These are phyloP conservation scores for Apophysomyces sp. DNA, from an alignment of 371 early-diverging fungal genomes.

Conservation along the genomic window DNA sequence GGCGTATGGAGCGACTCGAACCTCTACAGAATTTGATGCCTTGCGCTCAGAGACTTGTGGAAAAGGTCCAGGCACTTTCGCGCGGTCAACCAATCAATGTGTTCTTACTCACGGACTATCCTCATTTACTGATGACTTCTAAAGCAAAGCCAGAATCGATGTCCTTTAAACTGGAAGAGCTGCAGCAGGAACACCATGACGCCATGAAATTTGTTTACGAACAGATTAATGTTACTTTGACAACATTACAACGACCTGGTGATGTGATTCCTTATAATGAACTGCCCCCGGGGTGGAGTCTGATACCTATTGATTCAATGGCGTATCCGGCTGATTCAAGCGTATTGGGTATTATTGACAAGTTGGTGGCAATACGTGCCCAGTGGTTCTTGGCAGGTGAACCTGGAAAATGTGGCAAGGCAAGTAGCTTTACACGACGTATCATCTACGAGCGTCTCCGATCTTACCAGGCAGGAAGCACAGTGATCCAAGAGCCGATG, in stretches of 20 bases:
- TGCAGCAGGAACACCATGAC: constrained; percentile 36
- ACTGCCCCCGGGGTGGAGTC: constrained; percentile 63
- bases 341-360: constrained; percentile 46
- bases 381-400: constrained; percentile 49
- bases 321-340: constrained; percentile 28
- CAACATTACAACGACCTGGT: constrained; percentile 15
- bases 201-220: constrained; percentile 38
- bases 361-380: constrained; percentile 46
- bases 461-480: constrained; percentile 4
- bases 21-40: constrained; percentile 36
- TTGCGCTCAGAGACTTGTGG: constrained; percentile 36
- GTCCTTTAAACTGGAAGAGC: constrained; percentile 30
- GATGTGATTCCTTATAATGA: constrained; percentile 72
- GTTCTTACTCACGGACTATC: constrained; percentile 49
- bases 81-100: constrained; percentile 16
- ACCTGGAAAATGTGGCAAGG: constrained; percentile 38
- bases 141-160: constrained; percentile 39
- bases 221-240: constrained; percentile 29
- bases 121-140: constrained; percentile 35
- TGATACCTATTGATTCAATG: constrained; percentile 24
- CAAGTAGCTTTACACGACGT: constrained; percentile 41
- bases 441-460: constrained; percentile 19
- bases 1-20: constrained; percentile 53
- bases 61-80: constrained; percentile 20
- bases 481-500: constrained; percentile 5